A percentile compares a stretch with the other conserved stretches of the same genome.
phyloP scores from a whole-genome alignment of 2,329 filamentous ascomycete species.

The Trichoderma breve region DNA sequence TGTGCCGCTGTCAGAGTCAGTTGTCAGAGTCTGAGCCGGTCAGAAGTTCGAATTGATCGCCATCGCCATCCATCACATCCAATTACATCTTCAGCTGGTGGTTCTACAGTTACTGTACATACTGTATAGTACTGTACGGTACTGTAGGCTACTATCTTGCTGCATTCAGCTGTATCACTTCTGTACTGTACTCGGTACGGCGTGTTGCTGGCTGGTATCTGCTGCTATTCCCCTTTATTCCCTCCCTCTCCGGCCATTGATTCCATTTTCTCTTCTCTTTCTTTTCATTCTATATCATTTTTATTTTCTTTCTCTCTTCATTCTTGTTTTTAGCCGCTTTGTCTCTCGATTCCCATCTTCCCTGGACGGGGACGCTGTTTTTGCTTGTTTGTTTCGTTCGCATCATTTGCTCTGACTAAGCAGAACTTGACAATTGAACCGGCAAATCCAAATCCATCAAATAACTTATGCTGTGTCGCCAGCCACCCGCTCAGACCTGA shows the following conservation, averaged over 20 bases:
- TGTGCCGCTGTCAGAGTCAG: not conserved
- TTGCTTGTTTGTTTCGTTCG: not conserved
- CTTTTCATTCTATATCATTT: not conserved
- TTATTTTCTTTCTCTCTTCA: not conserved
- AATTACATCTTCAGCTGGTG: no score
- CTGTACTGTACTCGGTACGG: not conserved
- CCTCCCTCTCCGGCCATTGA: not conserved
- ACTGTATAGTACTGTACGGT: no score
- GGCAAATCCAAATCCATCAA: not conserved
- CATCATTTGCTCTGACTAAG: not conserved
- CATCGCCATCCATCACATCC: not conserved
- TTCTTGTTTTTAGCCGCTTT: not conserved
- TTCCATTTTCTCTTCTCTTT: not conserved
- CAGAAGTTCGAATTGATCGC: not conserved
- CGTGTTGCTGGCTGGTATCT: not conserved
- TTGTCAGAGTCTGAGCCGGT: not conserved
- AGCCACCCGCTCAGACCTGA: constrained; percentile 7
- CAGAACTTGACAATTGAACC: not conserved
- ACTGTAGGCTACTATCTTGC: no score
- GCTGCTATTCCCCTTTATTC: not conserved
- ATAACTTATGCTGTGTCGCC: not conserved
- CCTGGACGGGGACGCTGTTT: not conserved
- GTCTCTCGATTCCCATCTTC: not conserved
- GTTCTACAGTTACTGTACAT: no score
- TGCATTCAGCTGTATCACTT: no score